Evolutionary conservation across 2,329 filamentous ascomycete genomes (phyloP).

Genomic region (Fusarium acutatum): DNA sequence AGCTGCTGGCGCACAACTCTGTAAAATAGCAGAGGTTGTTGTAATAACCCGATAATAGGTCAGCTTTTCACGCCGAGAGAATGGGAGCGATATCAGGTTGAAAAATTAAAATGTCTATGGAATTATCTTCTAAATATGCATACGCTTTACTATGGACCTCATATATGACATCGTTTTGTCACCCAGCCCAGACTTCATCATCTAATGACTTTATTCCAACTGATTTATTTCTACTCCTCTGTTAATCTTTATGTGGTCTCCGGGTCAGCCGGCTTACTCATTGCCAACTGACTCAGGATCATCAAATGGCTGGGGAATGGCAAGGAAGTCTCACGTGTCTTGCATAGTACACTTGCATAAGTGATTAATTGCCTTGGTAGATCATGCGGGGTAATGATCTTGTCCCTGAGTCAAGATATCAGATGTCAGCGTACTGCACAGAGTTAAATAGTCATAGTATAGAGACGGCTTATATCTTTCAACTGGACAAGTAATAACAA

Average conservation of each 20-base stretch:
- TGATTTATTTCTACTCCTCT: too few relatives aligned
- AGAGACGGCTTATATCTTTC: too few relatives aligned
- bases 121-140: too few relatives aligned
- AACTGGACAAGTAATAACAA: neutral
- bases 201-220: neutral
- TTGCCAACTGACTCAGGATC: neutral
- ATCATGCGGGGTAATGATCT: neutral
- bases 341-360: neutral
- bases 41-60: fast-evolving
- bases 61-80: fast-evolving
- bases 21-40: neutral
- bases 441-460: neutral
- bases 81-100: too few relatives aligned
- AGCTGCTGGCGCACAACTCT: fast-evolving
- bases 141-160: fast-evolving
- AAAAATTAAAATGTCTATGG: fast-evolving
- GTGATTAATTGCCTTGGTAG: neutral
- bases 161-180: fast-evolving
- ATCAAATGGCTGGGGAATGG: too few relatives aligned
- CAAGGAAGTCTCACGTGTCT: neutral
- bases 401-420: neutral
- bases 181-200: neutral
- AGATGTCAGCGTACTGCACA: neutral
- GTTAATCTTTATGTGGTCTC: fast-evolving
- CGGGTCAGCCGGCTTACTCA: neutral